phyloP scores from a whole-genome alignment of 2,329 filamentous ascomycete genomes.

The Colletotrichum somersetense region DNA sequence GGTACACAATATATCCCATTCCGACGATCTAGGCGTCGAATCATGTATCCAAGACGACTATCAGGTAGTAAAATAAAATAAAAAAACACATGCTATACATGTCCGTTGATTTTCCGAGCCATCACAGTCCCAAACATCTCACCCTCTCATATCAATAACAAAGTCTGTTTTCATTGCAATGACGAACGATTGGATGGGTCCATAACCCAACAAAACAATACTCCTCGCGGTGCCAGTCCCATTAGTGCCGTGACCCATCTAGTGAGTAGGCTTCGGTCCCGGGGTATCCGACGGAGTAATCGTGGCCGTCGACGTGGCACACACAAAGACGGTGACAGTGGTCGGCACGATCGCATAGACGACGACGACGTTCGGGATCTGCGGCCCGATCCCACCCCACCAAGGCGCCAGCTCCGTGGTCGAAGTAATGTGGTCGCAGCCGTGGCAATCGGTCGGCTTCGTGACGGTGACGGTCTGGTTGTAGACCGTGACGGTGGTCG shows the following conservation, averaged over 20 bases:
- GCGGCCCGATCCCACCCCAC: conserved; percentile 27
- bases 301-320: conserved; percentile 19
- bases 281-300: neutral
- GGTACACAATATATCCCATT: neutral
- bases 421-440: conserved; percentile 13
- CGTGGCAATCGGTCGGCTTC: conserved; percentile 22
- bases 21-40: neutral
- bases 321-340: neutral
- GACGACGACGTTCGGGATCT: conserved; percentile 6
- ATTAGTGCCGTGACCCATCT: neutral
- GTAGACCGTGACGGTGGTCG: conserved; percentile 14
- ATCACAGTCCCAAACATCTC: neutral
- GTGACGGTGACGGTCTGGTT: conserved; percentile 13
- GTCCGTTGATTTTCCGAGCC: neutral
- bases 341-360: conserved; percentile 20
- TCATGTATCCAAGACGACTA: neutral
- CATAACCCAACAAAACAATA: neutral
- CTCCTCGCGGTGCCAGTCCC: neutral
- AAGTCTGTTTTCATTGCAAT: neutral
- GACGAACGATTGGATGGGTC: neutral
- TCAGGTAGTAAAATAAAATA: neutral
- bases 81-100: too few relatives aligned
- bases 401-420: neutral
- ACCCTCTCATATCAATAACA: neutral
- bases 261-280: neutral